Percentiles rank a stretch among this genome's conserved stretches.
Evolutionary conservation across 768 basidiomycete genomes (phyloP).

Genomic region (Suillus fuscotomentosus): DNA sequence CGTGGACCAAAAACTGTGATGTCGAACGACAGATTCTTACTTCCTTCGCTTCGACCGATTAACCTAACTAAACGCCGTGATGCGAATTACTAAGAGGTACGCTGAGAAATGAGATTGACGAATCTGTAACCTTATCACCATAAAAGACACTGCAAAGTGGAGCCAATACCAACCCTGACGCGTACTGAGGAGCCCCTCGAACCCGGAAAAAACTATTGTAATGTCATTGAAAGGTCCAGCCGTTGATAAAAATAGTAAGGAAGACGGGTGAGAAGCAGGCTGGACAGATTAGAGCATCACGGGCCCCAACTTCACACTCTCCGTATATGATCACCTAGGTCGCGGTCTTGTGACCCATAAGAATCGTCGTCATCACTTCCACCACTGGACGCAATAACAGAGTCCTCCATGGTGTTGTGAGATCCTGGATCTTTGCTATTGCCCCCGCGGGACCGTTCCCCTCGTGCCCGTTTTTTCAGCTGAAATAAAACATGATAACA

Average conservation of each 20-base stretch:
- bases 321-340: constrained; percentile 34
- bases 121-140: constrained; percentile 4
- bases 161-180: background rate
- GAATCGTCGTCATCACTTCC: constrained; percentile 34
- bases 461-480: constrained; percentile 35
- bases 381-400: constrained; percentile 23
- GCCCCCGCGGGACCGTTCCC: constrained; percentile 27
- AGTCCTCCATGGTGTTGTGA: constrained; percentile 27
- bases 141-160: constrained; percentile 1
- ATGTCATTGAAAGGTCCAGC: constrained; percentile 8
- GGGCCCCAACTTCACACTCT: constrained; percentile 24
- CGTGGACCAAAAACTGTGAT: background rate
- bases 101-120: constrained; percentile 1
- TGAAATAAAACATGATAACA: constrained; percentile 13
- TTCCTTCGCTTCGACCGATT: background rate
- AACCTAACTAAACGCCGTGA: constrained; percentile 4
- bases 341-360: constrained; percentile 34
- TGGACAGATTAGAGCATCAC: constrained; percentile 17
- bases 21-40: background rate
- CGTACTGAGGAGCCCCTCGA: background rate
- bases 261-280: constrained; percentile 13
- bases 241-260: constrained; percentile 18
- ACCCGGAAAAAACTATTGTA: background rate
- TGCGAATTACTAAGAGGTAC: constrained; percentile 2
- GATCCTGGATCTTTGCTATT: constrained; percentile 30